A percentile compares a stretch with the other conserved stretches of the same genome.
These are phyloP conservation scores for Pleurotus tuoliensis DNA, from an alignment of 768 basidiomycete genomes.

Conservation along the genomic window DNA sequence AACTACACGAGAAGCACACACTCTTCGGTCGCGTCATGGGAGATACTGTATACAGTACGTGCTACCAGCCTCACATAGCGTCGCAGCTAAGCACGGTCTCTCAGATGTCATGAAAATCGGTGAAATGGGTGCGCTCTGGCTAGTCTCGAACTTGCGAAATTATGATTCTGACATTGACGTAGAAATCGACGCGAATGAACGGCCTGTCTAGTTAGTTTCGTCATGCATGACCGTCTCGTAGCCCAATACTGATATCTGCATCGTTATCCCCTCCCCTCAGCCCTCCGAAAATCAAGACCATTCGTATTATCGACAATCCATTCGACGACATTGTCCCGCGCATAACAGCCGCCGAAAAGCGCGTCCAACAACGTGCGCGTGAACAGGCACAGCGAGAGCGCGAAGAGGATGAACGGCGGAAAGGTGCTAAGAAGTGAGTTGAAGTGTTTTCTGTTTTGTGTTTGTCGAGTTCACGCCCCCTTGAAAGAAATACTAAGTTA, in stretches of 20 bases:
- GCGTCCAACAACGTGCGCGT: slow-evolving; percentile 77
- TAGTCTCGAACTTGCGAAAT: too few species aligned
- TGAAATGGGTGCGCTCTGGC: slow-evolving; percentile 62
- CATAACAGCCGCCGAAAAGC: slow-evolving; percentile 91
- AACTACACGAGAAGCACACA: slow-evolving; percentile 92
- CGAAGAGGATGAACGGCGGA: slow-evolving; percentile 68
- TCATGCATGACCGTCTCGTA: not conserved
- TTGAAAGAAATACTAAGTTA: slow-evolving; percentile 75
- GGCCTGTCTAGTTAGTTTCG: slow-evolving; percentile 71
- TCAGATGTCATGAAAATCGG: slow-evolving; percentile 90
- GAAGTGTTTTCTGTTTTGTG: not conserved
- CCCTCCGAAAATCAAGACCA: slow-evolving; percentile 85
- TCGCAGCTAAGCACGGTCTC: slow-evolving; percentile 1
- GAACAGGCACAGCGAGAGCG: slow-evolving; percentile 72
- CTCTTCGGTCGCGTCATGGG: slow-evolving; percentile 89
- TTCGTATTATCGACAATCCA: slow-evolving; percentile 88
- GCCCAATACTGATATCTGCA: not conserved
- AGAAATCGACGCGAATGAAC: slow-evolving; percentile 42
- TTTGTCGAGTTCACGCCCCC: not conserved
- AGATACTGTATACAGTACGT: slow-evolving; percentile 85
- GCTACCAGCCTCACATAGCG: not conserved
- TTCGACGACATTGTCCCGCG: slow-evolving; percentile 94
- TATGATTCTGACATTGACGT: not conserved
- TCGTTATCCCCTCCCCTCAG: slow-evolving; percentile 33
- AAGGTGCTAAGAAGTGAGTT: slow-evolving; percentile 84